Evolutionary conservation across 2,329 filamentous ascomycete genomes (phyloP), one percentile per base, ranked within the genome.

Genomic region (Zymoseptoria brevis): DNA sequence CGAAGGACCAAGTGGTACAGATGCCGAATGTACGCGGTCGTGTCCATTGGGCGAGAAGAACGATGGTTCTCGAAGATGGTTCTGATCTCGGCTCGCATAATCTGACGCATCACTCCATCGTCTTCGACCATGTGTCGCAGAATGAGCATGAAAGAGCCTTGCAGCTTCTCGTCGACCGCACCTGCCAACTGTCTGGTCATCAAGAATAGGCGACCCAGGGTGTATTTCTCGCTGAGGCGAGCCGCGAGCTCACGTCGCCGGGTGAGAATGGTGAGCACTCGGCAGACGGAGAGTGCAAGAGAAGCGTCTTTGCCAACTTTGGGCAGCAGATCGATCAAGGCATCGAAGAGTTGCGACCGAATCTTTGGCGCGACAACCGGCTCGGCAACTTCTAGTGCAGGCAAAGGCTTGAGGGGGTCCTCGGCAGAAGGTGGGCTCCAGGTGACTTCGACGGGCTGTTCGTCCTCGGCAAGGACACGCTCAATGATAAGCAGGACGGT

Each of bases 111-210:
- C 1, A 88, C 94, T 19, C 91, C 87, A 54, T 96, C 90, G 69
- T 99, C 95, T 74, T 99, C 94, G 57, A 97, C 84, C 64, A 99
- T 87, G 70, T 99, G 94, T 49, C 95, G 87, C 50, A 99, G 78
- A 56, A 96, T 87, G 11, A 93, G 83, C 82, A 97, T 87, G 68
- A 96, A 87, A 59, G 87, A 82, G 62, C 82, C 81, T 62, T 87
- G 83, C 8, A 99, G 81, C 57, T 87, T 87, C 57, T 88, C 83
- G 29, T 90, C 89, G 6, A 89, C 88, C 29, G 86, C 82, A 24
- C 88, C 89, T 19, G 90, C 87, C 60, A 97, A 83, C 72, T 97
- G 93, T 73, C 95, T 96, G 59, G 93, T 86, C 89, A 97, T 96
- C 55, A 96, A 83, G 74, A 99, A 97, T 21, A 99, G 79, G 26